Evolutionary conservation across 2,329 filamentous ascomycete genomes (phyloP).

Genomic region (Aspergillus sp.): DNA sequence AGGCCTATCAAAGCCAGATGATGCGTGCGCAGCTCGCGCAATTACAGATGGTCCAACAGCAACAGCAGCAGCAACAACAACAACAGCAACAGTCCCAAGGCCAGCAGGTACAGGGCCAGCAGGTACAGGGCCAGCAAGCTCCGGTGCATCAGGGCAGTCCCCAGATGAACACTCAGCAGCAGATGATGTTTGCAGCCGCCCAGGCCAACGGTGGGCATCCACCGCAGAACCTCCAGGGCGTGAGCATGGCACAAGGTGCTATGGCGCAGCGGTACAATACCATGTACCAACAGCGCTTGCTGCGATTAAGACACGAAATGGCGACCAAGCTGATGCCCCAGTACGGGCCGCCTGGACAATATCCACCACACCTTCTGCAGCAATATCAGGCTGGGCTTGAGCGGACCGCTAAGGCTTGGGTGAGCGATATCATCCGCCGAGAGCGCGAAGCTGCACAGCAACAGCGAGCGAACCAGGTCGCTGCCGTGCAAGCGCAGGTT

Average conservation of each 20-base stretch:
- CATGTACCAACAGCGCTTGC: slow-evolving; percentile 36
- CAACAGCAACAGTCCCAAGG: slow-evolving; percentile 29
- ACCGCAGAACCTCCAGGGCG: slow-evolving; percentile 29
- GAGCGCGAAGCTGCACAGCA: slow-evolving; percentile 35
- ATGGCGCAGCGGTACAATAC: slow-evolving; percentile 35
- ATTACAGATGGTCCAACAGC: slow-evolving; percentile 38
- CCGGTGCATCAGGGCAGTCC: slow-evolving; percentile 32
- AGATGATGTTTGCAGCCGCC: slow-evolving; percentile 39
- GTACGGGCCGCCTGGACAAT: slow-evolving; percentile 39
- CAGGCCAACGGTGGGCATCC: slow-evolving; percentile 39
- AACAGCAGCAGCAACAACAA: slow-evolving; percentile 26
- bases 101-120: slow-evolving; percentile 25
- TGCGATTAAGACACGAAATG: slow-evolving; percentile 38
- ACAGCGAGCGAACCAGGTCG: slow-evolving; percentile 30
- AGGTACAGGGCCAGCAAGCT: slow-evolving; percentile 23
- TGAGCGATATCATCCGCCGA: slow-evolving; percentile 38
- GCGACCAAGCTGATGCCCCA: slow-evolving; percentile 35
- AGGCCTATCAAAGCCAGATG: slow-evolving; percentile 38
- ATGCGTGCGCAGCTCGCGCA: slow-evolving; percentile 39
- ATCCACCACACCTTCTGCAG: slow-evolving; percentile 37
- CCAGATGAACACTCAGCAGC: slow-evolving; percentile 35
- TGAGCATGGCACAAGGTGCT: slow-evolving; percentile 24
- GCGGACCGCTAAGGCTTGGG: slow-evolving; percentile 36
- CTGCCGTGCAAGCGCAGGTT: slow-evolving; percentile 33
- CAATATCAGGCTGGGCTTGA: slow-evolving; percentile 39